These are phyloP conservation scores for Parathielavia appendiculata DNA, from an alignment of 495 filamentous ascomycete species.

Conservation along the genomic window DNA sequence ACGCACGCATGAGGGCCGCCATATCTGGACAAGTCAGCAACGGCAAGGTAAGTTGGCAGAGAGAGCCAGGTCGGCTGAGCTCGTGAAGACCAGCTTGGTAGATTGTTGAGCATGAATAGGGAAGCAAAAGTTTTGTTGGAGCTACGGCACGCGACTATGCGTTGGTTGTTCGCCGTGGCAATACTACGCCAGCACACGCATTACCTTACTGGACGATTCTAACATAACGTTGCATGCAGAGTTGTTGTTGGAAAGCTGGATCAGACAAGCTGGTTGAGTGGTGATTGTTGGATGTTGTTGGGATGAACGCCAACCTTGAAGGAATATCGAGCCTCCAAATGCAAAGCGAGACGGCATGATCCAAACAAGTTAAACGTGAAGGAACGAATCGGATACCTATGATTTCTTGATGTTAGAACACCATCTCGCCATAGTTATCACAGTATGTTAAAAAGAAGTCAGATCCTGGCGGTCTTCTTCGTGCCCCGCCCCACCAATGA, in stretches of 20 bases:
- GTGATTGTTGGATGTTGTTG: too few species aligned
- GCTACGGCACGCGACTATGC: too few species aligned
- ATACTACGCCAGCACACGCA: too few species aligned
- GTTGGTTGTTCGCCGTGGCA: neutral
- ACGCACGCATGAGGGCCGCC: neutral
- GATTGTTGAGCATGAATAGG: too few species aligned
- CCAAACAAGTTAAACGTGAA: neutral
- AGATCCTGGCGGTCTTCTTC: slow-evolving; percentile 32
- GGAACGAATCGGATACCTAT: too few species aligned
- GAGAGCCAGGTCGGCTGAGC: slow-evolving; percentile 10
- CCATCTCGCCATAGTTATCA: slow-evolving; percentile 28
- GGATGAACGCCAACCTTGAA: too few species aligned
- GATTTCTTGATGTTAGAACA: slow-evolving; percentile 36
- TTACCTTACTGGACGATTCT: too few species aligned
- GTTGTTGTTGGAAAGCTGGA: too few species aligned
- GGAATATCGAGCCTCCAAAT: too few species aligned
- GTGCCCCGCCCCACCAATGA: slow-evolving; percentile 36
- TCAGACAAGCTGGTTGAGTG: too few species aligned
- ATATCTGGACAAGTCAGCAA: slow-evolving; percentile 4
- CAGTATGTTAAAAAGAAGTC: slow-evolving; percentile 32
- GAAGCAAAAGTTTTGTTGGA: too few species aligned
- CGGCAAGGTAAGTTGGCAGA: neutral
- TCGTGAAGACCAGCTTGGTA: slow-evolving; percentile 8
- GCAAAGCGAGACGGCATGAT: slow-evolving; percentile 6
- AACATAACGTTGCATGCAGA: too few species aligned